A percentile compares a stretch with the other conserved stretches of the same genome.
phyloP scores from a whole-genome alignment of 179 eudicot species.

The Actinidia arguta region DNA sequence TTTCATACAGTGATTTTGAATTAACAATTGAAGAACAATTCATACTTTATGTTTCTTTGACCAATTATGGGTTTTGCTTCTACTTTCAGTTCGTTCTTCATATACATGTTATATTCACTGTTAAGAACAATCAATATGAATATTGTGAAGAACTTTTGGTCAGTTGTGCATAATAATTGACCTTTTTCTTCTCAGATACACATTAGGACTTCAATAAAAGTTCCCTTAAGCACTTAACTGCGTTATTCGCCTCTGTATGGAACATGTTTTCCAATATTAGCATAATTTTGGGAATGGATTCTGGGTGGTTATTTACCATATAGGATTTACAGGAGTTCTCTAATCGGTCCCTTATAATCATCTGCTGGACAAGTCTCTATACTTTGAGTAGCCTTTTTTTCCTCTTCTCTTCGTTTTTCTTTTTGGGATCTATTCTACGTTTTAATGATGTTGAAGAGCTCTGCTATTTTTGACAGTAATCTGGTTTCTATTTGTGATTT shows the following conservation, averaged over 20 bases:
- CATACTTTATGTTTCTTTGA: too few species aligned
- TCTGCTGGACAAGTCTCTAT: not conserved
- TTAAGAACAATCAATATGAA: too few species aligned
- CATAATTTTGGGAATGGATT: slow-evolving; percentile 3
- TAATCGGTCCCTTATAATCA: not conserved
- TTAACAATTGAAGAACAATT: not conserved
- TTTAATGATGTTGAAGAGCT: not conserved
- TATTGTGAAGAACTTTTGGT: too few species aligned
- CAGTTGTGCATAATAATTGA: too few species aligned
- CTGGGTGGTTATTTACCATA: not conserved
- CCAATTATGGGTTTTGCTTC: too few species aligned
- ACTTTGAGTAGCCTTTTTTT: not conserved
- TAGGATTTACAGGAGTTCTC: not conserved
- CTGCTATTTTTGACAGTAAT: not conserved
- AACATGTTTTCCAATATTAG: not conserved
- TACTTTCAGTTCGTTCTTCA: too few species aligned
- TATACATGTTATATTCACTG: too few species aligned
- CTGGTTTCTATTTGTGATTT: slow-evolving; percentile 23
- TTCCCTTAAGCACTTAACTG: not conserved
- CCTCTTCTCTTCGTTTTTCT: not conserved
- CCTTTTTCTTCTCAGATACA: too few species aligned
- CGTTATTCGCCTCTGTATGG: not conserved
- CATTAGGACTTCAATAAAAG: not conserved
- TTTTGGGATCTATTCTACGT: not conserved
- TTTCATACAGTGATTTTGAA: too few species aligned